phyloP scores from a whole-genome alignment of 352 stramenopile species.

The Phytophthora capsici region DNA sequence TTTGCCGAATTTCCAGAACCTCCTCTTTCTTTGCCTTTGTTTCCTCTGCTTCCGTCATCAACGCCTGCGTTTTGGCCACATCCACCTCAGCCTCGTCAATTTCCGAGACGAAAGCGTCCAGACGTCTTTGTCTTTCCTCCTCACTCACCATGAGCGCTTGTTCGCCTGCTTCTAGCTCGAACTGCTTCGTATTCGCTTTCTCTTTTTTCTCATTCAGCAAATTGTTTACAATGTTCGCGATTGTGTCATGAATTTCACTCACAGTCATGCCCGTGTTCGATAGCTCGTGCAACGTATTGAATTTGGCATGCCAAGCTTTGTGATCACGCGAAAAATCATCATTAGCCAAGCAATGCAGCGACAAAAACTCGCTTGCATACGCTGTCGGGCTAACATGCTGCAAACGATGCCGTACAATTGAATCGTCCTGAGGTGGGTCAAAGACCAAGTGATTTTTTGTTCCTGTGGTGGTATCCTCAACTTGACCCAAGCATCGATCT shows the following conservation, averaged over 20 bases:
- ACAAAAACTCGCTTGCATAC: constrained; percentile 59
- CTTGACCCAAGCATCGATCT: constrained; percentile 65
- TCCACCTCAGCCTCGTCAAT: constrained; percentile 50
- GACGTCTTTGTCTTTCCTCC: constrained; percentile 44
- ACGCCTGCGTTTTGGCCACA: constrained; percentile 40
- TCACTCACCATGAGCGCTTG: constrained; percentile 38
- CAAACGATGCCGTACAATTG: constrained; percentile 58
- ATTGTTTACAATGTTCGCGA: constrained; percentile 44
- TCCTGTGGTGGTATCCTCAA: constrained; percentile 56
- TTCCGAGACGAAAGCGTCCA: constrained; percentile 42
- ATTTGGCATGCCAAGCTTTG: constrained; percentile 57
- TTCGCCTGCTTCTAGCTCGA: constrained; percentile 38
- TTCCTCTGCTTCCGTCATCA: constrained; percentile 67
- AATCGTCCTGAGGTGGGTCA: constrained; percentile 52
- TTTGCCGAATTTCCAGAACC: constrained; percentile 50
- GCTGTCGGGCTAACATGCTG: constrained; percentile 54
- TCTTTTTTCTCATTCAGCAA: constrained; percentile 31
- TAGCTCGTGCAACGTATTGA: constrained; percentile 51
- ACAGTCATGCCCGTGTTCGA: constrained; percentile 15
- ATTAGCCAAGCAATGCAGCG: constrained; percentile 51
- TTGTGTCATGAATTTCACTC: constrained; percentile 42
- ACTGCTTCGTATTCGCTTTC: constrained; percentile 18
- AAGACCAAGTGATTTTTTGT: constrained; percentile 57
- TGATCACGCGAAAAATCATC: constrained; percentile 31
- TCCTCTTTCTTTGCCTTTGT: constrained; percentile 85